Evolutionary conservation across 257 asterid genomes (phyloP), one percentile per base, ranked within the genome.

Genomic region (Eustoma russellianum): DNA sequence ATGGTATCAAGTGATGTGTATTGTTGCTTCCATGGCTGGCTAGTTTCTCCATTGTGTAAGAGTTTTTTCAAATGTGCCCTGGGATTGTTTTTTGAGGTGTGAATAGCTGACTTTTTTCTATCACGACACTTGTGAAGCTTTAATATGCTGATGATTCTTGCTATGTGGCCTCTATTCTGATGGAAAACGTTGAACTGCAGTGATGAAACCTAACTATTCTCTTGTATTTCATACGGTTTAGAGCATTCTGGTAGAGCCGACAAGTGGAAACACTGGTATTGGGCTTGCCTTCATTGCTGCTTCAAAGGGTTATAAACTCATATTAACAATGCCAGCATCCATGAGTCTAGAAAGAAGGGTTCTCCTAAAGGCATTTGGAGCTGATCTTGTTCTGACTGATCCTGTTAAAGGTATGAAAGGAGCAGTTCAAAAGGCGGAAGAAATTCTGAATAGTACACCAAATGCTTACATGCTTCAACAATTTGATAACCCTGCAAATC

Each of bases 311-410:
- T 92, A 92, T 75, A 92, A 85, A 75, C 95, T 92, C 70, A 92
- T 92, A 72, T 66, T 92, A 74, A 88, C 99, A 7, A 87, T 92
- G 99, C 99, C 99, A n/a, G 86, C 99, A 18, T 92, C 99, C 70
- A 92, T 92, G 97, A 92, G 97, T 85, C 91, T 88, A 58, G 99
- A 92, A 73, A 88, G 99, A 79, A 83, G 97, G 78, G 95, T 92
- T 59, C 88, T 92, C 74, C 66, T 92, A 72, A 92, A 78, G 75
- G 99, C 99, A 71, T 92, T 92, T 61, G 99, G 99, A 70, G 99
- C 99, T 60, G 97, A 92, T 55, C 81, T 92, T 67, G 72, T 92
- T 66, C 70, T 92, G 69, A 88, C 99, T 8, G 93, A 88, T 13
- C 85, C 97, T 33, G 82, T 97, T 52, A 85, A 82, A 77, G 99